Base-by-base conservation (phyloP, 306 rosid genomes). In the Pyrus bretschneideri region DNA sequence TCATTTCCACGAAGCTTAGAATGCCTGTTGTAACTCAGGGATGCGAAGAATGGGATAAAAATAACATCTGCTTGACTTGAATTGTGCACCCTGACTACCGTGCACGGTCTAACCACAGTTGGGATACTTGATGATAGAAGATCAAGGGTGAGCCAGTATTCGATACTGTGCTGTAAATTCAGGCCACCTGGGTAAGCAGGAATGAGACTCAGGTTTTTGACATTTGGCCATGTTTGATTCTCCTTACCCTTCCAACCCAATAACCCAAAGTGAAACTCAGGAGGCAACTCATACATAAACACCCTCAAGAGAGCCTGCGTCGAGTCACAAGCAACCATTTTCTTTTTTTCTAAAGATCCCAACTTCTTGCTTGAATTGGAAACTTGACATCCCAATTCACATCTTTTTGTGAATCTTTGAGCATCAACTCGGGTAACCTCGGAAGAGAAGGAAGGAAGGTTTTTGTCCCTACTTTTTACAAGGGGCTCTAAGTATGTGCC, bases 81-180 rank as follows among this genome's bases (percentile, higher is more conserved):
- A 83, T 86, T 83, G 71, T 80, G 80, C 81, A 92, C 98, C 81
- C 97, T 91, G 74, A 92, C 78, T 61, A 88, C 91, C 17, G 84
- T 76, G 78, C 90, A 86, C 49, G 93, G 87, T 74, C 85, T 64
- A 33, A 69, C 72, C 30, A 80, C 67, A 69, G 82, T 76, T 4
- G 78, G 79, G 14, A 59, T 52, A 38, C 88, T 73, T 5, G 96
- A 90, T 0, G 88, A 84, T 13, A 96, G 74, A 86, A 96, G 96
- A 91, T 91, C 98, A 79, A 96, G 99, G 42, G 96, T 92, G 79
- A 92, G 93, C 99, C 99, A 95, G 65, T 96, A 92, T 38, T 89
- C 99, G 11, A 89, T 67, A 67, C 97, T 92, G 75, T 96, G 99
- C 82, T 96, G 99, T 59, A 90, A 87, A 84, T 96, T 96, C 76